Base-by-base conservation (phyloP, 345 rosid genomes). In the Geranium rotundifolium region DNA sequence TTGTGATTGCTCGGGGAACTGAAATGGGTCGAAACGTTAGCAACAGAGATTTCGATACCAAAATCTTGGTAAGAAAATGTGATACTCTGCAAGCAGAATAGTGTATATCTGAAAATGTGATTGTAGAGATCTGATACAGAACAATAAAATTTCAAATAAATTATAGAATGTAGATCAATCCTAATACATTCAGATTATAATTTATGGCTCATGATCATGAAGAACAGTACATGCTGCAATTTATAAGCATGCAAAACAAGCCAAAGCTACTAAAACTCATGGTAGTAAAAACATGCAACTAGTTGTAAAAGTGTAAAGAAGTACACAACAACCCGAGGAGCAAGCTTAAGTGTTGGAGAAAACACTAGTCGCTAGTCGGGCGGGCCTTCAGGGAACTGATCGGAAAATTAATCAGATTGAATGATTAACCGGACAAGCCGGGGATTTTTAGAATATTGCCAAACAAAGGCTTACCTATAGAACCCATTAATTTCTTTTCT, bases 1-100 rank as follows among this genome's bases (percentile, higher is more conserved):
- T 76, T 81, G 73, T 74, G 75, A 72, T 93, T 60, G 63, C 23
- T 63, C 0, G 96, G 96, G 19, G 95, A 85, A 77, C 99, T 93
- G 77, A 79, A 81, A 73, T 27, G 71, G 66, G 54, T 60, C 65
- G 61, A 57, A 73, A 46, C 17, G 46, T 7, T 61, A 55, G 27
- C 55, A 59, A 13, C 56, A 75, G 52, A 69, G 70, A 57, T 64
- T 63, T 58, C 54, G 69, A 54, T 39, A 63, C 17, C 58, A 37
- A 58, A 54, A 58, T n/a, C 54, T 50, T 65, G 19, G 23, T 20
- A 54, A 57, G 7, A 39, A 34, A 18, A 37, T 41, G 23, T 23
- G 4, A 19, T 2, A 57, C 29, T 19, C 30, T 4, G 13, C 3
- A 2, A 57, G 19, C 4, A 41, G 1, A 41, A 5, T 1, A 6